A percentile compares a stretch with the other conserved stretches of the same genome.
These are phyloP conservation scores for Kondoa malvinella DNA, from an alignment of 768 basidiomycete species.

Conservation along the genomic window DNA sequence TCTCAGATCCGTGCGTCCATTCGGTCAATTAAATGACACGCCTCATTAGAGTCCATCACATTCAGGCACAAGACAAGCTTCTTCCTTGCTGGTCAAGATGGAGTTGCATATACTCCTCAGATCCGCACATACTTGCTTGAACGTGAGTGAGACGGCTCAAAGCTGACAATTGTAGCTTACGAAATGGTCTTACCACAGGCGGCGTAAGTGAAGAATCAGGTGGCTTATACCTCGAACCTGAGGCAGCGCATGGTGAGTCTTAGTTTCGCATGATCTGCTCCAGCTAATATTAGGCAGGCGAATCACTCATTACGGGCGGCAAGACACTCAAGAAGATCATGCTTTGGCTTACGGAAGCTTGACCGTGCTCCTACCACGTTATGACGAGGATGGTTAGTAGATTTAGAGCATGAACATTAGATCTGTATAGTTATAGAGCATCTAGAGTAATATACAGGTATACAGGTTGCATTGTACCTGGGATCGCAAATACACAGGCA, in stretches of 20 bases:
- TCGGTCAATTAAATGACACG: background rate
- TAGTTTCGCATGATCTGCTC: background rate
- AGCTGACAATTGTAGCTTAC: background rate
- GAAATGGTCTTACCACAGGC: background rate
- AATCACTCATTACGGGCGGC: slow-evolving; percentile 42
- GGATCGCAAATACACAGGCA: too few species aligned
- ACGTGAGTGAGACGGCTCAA: slow-evolving; percentile 43
- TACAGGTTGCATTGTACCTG: too few species aligned
- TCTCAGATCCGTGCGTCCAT: background rate
- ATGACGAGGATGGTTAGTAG: too few species aligned
- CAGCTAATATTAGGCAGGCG: slow-evolving; percentile 31
- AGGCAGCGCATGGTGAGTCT: slow-evolving; percentile 40
- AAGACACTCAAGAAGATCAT: slow-evolving; percentile 20
- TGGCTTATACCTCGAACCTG: slow-evolving; percentile 48
- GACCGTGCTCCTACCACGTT: too few species aligned
- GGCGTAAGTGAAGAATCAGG: slow-evolving; percentile 32
- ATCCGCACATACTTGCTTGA: slow-evolving; percentile 56
- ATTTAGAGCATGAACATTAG: too few species aligned
- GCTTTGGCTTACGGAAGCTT: background rate
- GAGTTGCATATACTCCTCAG: slow-evolving; percentile 61
- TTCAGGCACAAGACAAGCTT: slow-evolving; percentile 52
- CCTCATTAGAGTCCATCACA: background rate
- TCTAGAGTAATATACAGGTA: too few species aligned
- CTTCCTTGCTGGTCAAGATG: slow-evolving; percentile 66
- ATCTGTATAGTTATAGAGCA: too few species aligned